Percentiles rank a stretch among this genome's conserved stretches.
These are phyloP conservation scores for Aspergillus caelatus DNA, from an alignment of 2,329 filamentous ascomycete species.

Conservation along the genomic window DNA sequence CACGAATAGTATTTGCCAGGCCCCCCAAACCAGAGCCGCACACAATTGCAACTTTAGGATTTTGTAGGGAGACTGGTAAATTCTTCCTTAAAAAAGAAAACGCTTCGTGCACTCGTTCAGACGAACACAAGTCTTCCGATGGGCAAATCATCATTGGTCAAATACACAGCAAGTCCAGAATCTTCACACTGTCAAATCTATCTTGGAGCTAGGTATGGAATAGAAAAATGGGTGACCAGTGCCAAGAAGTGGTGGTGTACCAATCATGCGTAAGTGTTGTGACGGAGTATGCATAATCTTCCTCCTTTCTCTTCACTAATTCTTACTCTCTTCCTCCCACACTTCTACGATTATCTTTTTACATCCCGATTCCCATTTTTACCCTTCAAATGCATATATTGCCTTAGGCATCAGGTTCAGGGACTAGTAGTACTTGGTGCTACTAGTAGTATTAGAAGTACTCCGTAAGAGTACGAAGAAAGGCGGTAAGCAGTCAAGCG, in stretches of 20 bases:
- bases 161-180: not conserved
- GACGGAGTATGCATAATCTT: not conserved
- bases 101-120: constrained; percentile 50
- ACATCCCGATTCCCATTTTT: not conserved
- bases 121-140: constrained; percentile 19
- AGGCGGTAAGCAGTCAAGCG: not conserved
- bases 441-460: too few species aligned
- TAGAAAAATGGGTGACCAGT: not conserved
- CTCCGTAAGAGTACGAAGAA: not conserved
- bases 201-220: not conserved
- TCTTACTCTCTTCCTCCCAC: not conserved
- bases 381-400: not conserved
- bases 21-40: constrained; percentile 68
- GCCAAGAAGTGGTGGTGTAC: not conserved
- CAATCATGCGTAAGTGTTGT: not conserved
- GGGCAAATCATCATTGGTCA: constrained; percentile 18
- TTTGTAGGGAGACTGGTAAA: constrained; percentile 54
- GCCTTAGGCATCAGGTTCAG: not conserved
- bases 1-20: constrained; percentile 59
- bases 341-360: not conserved
- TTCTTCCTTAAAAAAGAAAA: constrained; percentile 52
- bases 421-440: too few species aligned
- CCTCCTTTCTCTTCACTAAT: not conserved
- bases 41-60: constrained; percentile 63
- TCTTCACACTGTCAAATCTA: not conserved